Conservation (phyloP, 495 filamentous ascomycete genomes). For the Trypethelium eluteriae region DNA sequence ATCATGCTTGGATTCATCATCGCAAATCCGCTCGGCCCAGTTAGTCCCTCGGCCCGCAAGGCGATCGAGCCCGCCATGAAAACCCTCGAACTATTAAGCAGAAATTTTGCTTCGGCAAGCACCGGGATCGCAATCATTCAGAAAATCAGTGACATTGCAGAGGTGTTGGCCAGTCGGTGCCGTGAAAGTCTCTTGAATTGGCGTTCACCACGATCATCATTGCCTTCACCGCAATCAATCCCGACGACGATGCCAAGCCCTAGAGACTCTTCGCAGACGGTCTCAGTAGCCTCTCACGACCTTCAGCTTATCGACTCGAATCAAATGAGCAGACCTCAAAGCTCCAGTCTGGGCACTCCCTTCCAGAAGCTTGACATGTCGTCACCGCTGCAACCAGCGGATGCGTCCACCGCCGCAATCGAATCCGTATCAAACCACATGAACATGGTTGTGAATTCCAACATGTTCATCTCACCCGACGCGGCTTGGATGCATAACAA, state of each 20-base stretch:
- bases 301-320: background rate
- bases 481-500: background rate
- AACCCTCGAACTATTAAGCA: background rate
- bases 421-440: background rate
- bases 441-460: background rate
- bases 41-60: background rate
- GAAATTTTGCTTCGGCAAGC: background rate
- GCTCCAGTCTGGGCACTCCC: background rate
- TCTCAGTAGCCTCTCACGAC: background rate
- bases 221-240: background rate
- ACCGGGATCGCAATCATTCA: background rate
- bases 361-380: background rate
- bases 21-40: background rate
- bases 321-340: background rate
- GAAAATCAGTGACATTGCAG: background rate
- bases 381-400: background rate
- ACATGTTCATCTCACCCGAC: background rate
- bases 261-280: background rate
- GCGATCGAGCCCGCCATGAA: background rate
- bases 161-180: background rate
- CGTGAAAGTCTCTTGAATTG: background rate
- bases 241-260: background rate
- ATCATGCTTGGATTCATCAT: background rate
- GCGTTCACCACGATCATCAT: background rate
- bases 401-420: background rate